Percentiles rank a stretch among this genome's conserved stretches.
Conservation (phyloP, 2,329 filamentous ascomycete species). For the Microdochium paspali region DNA sequence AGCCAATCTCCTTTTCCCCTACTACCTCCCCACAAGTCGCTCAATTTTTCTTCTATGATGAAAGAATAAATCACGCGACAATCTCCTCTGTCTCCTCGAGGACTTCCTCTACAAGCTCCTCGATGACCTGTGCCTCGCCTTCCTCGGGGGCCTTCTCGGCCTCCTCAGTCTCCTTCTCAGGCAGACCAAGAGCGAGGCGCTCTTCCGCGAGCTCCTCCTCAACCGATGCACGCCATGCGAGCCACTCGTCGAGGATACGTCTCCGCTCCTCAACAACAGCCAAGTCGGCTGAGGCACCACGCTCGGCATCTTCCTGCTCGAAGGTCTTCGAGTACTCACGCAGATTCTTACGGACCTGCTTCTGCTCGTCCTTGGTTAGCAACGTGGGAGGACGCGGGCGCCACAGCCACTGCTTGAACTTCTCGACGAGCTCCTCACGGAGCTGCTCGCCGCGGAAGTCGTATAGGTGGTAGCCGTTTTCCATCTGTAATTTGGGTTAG, state of each 20-base stretch:
- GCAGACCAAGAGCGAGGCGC: conserved; percentile 56
- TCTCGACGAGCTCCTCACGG: conserved; percentile 84
- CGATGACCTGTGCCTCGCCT: conserved; percentile 70
- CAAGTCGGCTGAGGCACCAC: conserved; percentile 86
- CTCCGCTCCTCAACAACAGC: conserved; percentile 86
- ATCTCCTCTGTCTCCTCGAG: conserved; percentile 79
- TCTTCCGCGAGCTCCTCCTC: conserved; percentile 66
- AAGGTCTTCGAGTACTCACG: conserved; percentile 93
- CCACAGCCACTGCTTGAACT: conserved; percentile 98
- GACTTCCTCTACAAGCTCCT: conserved; percentile 82
- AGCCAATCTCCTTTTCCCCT: neutral
- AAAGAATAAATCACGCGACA: conserved; percentile 19
- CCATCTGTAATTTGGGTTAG: conserved; percentile 56
- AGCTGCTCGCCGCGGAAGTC: conserved; percentile 88
- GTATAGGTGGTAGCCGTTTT: conserved; percentile 98
- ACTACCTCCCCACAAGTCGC: neutral
- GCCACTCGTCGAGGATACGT: conserved; percentile 78
- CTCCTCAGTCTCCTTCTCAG: conserved; percentile 53
- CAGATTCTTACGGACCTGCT: conserved; percentile 95
- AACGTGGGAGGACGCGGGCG: conserved; percentile 85
- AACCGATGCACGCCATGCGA: conserved; percentile 68
- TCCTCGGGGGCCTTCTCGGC: conserved; percentile 51
- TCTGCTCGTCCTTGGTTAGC: conserved; percentile 93
- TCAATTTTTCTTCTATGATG: neutral
- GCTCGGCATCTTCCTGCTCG: conserved; percentile 89